Evolutionary conservation across 495 filamentous ascomycete genomes (phyloP).

Genomic region (Daldinia childiae): DNA sequence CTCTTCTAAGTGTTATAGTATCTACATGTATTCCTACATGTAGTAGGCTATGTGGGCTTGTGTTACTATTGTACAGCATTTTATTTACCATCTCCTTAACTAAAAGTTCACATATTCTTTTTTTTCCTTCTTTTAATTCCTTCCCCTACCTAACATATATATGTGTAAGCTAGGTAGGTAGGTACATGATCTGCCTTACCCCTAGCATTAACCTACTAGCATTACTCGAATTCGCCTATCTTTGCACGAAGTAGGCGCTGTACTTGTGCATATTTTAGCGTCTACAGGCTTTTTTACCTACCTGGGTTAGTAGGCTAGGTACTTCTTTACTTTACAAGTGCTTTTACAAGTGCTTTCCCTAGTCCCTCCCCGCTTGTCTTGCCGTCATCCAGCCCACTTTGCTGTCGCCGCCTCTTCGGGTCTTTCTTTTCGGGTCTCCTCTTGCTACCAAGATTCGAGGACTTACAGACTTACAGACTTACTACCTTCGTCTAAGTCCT

Average conservation of each 20-base stretch:
- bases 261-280: slow-evolving; percentile 19
- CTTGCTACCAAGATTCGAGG: slow-evolving; percentile 24
- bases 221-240: slow-evolving; percentile 28
- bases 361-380: slow-evolving; percentile 32
- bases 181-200: slow-evolving; percentile 23
- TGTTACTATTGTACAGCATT: slow-evolving; percentile 5
- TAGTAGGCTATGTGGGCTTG: slow-evolving; percentile 20
- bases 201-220: slow-evolving; percentile 18
- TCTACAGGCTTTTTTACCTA: slow-evolving; percentile 18
- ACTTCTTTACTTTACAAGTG: slow-evolving; percentile 21
- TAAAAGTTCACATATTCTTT: background rate
- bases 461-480: background rate
- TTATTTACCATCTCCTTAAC: slow-evolving; percentile 3
- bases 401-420: slow-evolving; percentile 23
- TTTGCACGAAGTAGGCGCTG: slow-evolving; percentile 14
- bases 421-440: slow-evolving; percentile 12
- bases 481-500: slow-evolving; percentile 8
- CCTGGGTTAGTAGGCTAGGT: slow-evolving; percentile 17
- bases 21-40: background rate
- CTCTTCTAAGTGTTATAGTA: background rate
- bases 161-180: slow-evolving; percentile 1
- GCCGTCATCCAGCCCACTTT: slow-evolving; percentile 38
- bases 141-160: background rate
- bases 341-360: slow-evolving; percentile 5
- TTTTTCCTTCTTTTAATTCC: background rate